Base-by-base conservation (phyloP, 2,329 filamentous ascomycete species). In the Clarireedia homoeocarpa region DNA sequence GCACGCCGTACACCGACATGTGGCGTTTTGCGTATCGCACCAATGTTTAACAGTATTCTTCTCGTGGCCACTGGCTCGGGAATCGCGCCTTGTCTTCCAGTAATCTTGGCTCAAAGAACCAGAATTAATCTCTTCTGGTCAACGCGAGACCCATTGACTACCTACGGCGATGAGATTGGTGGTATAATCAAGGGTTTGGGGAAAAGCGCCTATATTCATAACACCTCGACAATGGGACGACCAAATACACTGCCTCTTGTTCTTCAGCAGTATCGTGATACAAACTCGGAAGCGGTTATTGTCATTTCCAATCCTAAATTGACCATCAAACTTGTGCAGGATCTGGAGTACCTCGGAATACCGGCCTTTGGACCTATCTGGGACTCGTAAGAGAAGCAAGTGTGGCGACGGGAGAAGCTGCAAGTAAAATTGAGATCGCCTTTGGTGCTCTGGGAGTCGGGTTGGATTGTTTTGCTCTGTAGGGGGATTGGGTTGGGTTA, bases 21-120 rank as follows among this genome's bases (percentile, higher is more conserved):
- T 58, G 86, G 86, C 42, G 83, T 89, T 36, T 78, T 87, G 65
- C 81, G 84, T 62, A 77, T 86, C 56, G 82, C 85, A 38, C 78
- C 79, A 0, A 75, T 89, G 27, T 89, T 89, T 72, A 75, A 76
- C 57, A 78, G 78, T 23, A 72, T 88, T 57, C 76, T 90, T 30
- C 71, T 90, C 57, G 80, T 89, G 6, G 84, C 82, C 5, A 90
- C 86, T 0, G 86, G 86, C 1, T 88, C 85, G 0, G 86, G 86
- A 3, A 88, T 90, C 57, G 86, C 85, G 0, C 86, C 86, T 0
- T 79, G 83, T 53, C 73, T 89, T 12, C 70, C 63, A 2, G 58
- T 65, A 17, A 64, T 66, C 17, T 59, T 63, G 20, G 61, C 62
- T 20, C 59, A 63, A 5, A 51, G 61, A 7, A 57, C 64, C 1